Percentiles rank a stretch among this genome's conserved stretches.
Conservation (phyloP, 2,329 filamentous ascomycete species). For the Lithohypha guttulata region DNA sequence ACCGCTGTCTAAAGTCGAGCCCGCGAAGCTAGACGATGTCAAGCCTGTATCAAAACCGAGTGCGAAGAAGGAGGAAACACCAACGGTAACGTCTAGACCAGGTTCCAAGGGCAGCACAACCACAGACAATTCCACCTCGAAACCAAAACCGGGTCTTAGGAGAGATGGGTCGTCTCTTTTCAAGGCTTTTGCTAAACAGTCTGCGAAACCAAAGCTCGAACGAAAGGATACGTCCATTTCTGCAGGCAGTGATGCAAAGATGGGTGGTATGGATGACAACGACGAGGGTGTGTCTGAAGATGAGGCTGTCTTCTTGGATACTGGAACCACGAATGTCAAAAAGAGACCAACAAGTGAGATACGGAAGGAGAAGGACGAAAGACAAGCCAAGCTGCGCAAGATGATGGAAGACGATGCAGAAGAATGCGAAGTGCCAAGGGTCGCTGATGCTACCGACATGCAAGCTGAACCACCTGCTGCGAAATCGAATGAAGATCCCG, state of each 20-base stretch:
- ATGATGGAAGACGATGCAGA: slow-evolving; percentile 66
- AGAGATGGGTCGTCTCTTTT: slow-evolving; percentile 21
- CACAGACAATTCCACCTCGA: slow-evolving; percentile 26
- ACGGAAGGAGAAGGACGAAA: slow-evolving; percentile 33
- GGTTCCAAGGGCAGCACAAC: slow-evolving; percentile 22
- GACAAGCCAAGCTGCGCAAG: slow-evolving; percentile 54
- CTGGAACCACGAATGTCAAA: slow-evolving; percentile 29
- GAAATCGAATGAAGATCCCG: slow-evolving; percentile 8
- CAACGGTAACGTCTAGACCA: slow-evolving; percentile 21
- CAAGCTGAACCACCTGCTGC: slow-evolving; percentile 10
- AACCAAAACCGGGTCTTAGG: slow-evolving; percentile 23
- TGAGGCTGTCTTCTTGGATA: slow-evolving; percentile 39
- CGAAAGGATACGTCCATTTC: slow-evolving; percentile 10
- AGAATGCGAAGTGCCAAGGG: slow-evolving; percentile 22
- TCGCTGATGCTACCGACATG: slow-evolving; percentile 18
- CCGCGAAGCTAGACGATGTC: slow-evolving; percentile 21
- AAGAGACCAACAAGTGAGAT: slow-evolving; percentile 19
- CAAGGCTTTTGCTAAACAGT: slow-evolving; percentile 21
- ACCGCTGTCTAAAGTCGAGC: slow-evolving; percentile 18
- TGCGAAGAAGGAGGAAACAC: slow-evolving; percentile 8
- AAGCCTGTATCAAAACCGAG: not conserved
- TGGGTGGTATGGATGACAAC: slow-evolving; percentile 10
- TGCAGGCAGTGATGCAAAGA: slow-evolving; percentile 9
- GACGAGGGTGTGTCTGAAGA: slow-evolving; percentile 48
- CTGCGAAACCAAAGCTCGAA: slow-evolving; percentile 13